Base-by-base conservation (phyloP, 1,284 basidiomycete species). In the Cystobasidium pallidum region DNA sequence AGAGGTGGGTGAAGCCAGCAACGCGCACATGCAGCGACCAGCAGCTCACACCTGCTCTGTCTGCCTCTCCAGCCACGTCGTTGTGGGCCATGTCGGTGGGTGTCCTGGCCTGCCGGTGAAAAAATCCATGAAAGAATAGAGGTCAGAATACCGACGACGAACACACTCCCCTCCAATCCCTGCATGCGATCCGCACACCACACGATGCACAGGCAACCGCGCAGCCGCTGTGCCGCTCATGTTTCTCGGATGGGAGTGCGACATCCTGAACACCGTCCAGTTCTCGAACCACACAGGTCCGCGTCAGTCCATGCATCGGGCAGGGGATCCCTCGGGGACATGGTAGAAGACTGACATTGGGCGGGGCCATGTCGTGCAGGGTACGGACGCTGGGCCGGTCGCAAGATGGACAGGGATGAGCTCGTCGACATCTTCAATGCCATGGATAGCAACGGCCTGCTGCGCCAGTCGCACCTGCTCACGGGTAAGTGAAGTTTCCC, bases 181-280 rank as follows among this genome's bases (percentile, higher is more conserved):
- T n/a, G n/a, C n/a, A n/a, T n/a, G n/a, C n/a, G n/a, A n/a, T 17
- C 15, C 41, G n/a, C 26, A 51, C 49, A 10, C 63, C 52, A 21
- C 28, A 45, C 11, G 68, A 71, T 3, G 1, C 76, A n/a, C n/a
- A 94, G 94, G 85, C 62, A 87, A 86, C 75, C 81, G 84, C 66
- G 92, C 94, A 2, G 95, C 95, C 0, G 90, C 92, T 0, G 97
- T 99, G 79, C 94, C 95, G 0, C 85, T 98, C 17, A 94, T 98
- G 81, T 89, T 92, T 73, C 86, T 98, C 54, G 95, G 94, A 28
- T 98, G 91, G 82, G 94, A 99, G 76, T 94, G 98, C 49, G 95
- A 99, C 83, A 92, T 92, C 28, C 86, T 97, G 49, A 97, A 98
- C 81, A 96, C 94, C 4, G 95, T 98, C 57, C 86, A 86, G 85